Conservation (phyloP, 257 asterid species). For the Euphrasia confusa region DNA sequence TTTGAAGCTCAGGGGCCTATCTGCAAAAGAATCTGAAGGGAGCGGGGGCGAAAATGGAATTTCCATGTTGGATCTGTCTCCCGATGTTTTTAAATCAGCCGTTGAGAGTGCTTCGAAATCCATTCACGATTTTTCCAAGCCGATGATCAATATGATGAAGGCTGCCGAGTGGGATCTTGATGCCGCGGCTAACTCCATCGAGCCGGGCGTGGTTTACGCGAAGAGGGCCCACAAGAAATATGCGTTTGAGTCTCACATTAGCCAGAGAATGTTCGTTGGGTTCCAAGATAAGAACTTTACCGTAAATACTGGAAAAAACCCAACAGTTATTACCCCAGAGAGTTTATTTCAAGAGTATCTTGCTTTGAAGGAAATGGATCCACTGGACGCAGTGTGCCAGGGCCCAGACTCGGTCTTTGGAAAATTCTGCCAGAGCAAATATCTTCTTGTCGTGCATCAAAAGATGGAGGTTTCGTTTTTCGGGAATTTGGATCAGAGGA, state of each 20-base stretch:
- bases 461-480: constrained; percentile 96
- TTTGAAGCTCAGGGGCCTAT: constrained; percentile 90
- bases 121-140: constrained; percentile 95
- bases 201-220: constrained; percentile 62
- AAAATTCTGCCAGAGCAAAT: constrained; percentile 74
- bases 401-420: constrained; percentile 64
- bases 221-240: constrained; percentile 98
- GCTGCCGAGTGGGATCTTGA: constrained; percentile 99
- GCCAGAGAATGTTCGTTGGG: constrained; percentile 89
- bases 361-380: constrained; percentile 74
- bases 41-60: constrained; percentile 50
- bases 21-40: constrained; percentile 69
- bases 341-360: constrained; percentile 60
- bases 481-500: constrained; percentile 80
- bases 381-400: constrained; percentile 81
- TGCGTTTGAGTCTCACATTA: constrained; percentile 91
- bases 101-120: constrained; percentile 80
- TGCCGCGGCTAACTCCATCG: constrained; percentile 90
- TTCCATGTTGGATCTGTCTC: constrained; percentile 51
- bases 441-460: constrained; percentile 66
- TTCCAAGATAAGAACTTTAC: constrained; percentile 79
- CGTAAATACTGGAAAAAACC: constrained; percentile 32
- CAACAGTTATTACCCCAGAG: constrained; percentile 30
- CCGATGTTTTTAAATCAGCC: constrained; percentile 65
- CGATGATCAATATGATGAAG: constrained; percentile 97